These are phyloP conservation scores for Wickerhamomyces subpelliculosus DNA, from an alignment of 805 yeast genomes.

Conservation along the genomic window DNA sequence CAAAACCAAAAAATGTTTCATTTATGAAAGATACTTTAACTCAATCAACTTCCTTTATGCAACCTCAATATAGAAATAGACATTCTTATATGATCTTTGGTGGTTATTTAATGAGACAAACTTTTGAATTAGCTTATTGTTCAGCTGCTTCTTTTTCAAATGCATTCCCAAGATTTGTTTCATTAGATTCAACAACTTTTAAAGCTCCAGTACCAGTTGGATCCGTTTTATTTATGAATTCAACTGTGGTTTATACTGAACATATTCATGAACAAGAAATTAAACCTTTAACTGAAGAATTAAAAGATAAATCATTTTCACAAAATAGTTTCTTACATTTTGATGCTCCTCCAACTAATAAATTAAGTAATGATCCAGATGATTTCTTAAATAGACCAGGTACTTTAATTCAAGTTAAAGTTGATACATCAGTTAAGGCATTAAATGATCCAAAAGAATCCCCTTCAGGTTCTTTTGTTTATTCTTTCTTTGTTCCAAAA, in stretches of 20 bases:
- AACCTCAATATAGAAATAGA: conserved; percentile 93
- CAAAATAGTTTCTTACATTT: conserved; percentile 31
- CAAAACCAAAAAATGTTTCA: conserved; percentile 43
- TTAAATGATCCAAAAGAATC: conserved; percentile 54
- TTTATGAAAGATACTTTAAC: conserved; percentile 69
- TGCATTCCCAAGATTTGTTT: conserved; percentile 81
- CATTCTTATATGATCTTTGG: conserved; percentile 95
- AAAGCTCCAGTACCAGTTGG: conserved; percentile 96
- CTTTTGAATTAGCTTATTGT: conserved; percentile 91
- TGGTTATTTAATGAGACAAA: conserved; percentile 86
- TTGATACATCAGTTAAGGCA: conserved; percentile 70
- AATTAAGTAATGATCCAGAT: conserved; percentile 37
- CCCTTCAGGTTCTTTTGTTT: conserved; percentile 83
- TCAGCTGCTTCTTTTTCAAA: conserved; percentile 84
- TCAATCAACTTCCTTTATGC: conserved; percentile 81
- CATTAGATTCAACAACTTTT: conserved; percentile 86
- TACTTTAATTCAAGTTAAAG: conserved; percentile 83
- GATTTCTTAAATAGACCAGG: conserved; percentile 74
- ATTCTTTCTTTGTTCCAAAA: conserved; percentile 79
- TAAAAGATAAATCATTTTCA: conserved; percentile 12
- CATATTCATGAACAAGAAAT: conserved; percentile 44
- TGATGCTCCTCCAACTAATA: conserved; percentile 54
- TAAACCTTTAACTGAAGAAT: conserved; percentile 6
- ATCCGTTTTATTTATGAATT: conserved; percentile 74
- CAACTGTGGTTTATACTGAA: conserved; percentile 82